Conservation (phyloP, 352 stramenopile genomes). For the Phytopythium aichiense region DNA sequence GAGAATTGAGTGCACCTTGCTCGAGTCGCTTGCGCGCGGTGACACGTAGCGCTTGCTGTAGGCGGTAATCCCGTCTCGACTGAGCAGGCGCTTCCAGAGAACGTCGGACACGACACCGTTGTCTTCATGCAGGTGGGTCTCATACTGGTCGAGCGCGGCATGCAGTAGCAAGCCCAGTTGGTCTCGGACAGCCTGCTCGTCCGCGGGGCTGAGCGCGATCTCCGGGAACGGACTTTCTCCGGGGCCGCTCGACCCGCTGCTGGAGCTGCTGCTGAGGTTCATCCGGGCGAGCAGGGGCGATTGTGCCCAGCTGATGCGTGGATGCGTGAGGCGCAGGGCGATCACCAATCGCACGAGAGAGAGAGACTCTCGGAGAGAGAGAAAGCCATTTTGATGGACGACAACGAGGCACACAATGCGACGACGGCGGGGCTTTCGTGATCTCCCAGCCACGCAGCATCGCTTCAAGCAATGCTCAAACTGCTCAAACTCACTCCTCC, state of each 20-base stretch:
- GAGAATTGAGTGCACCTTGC: slow-evolving; percentile 3
- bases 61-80: background rate
- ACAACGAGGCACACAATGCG: background rate
- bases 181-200: slow-evolving; percentile 19
- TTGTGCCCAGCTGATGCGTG: too few relatives aligned
- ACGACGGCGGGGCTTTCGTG: background rate
- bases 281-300: background rate
- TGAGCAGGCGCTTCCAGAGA: background rate
- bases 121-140: slow-evolving; percentile 12
- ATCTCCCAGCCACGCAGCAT: background rate
- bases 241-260: background rate
- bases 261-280: background rate
- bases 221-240: slow-evolving; percentile 19
- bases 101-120: slow-evolving; percentile 10
- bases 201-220: slow-evolving; percentile 17
- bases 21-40: background rate
- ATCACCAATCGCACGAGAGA: too few relatives aligned
- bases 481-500: too few relatives aligned
- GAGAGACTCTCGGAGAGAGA: too few relatives aligned
- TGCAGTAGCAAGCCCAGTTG: slow-evolving; percentile 16
- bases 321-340: too few relatives aligned
- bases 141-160: slow-evolving; percentile 19
- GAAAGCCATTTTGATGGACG: too few relatives aligned
- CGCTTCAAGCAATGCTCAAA: too few relatives aligned
- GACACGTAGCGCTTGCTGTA: slow-evolving; percentile 1